Conservation (phyloP, 768 basidiomycete species). For the Tricholoma saponaceum region DNA sequence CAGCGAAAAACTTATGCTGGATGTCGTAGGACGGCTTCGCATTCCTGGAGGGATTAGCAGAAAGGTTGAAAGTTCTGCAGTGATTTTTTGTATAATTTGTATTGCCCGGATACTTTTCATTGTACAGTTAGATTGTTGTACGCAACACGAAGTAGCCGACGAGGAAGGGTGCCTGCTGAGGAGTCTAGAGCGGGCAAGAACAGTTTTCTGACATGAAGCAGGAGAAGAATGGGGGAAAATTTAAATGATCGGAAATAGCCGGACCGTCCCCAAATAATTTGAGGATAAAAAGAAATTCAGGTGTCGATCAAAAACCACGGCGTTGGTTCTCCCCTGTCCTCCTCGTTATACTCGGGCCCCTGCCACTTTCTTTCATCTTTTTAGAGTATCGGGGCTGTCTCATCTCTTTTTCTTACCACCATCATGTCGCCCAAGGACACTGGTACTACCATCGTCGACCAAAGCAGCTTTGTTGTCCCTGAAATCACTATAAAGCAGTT, state of each 20-base stretch:
- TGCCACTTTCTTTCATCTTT: neutral
- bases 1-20: neutral
- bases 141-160: too few species aligned
- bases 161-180: too few species aligned
- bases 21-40: constrained; percentile 53
- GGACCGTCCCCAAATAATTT: constrained; percentile 12
- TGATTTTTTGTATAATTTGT: neutral
- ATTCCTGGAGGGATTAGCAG: constrained; percentile 61
- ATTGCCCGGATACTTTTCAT: too few species aligned
- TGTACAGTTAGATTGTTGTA: too few species aligned
- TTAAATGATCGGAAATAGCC: constrained; percentile 4
- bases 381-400: constrained; percentile 8
- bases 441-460: constrained; percentile 39
- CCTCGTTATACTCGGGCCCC: neutral
- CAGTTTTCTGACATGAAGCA: too few species aligned
- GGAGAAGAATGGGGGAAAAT: neutral
- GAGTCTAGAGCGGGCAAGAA: too few species aligned
- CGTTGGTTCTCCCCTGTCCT: neutral
- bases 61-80: constrained; percentile 42
- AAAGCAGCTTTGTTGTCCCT: constrained; percentile 66
- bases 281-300: neutral
- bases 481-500: constrained; percentile 87
- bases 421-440: constrained; percentile 32
- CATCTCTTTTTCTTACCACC: constrained; percentile 8
- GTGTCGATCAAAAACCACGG: neutral